Evolutionary conservation across 164 flowering plant genomes (phyloP), one percentile per base, ranked within the genome.

Genomic region (Stephania japonica): DNA sequence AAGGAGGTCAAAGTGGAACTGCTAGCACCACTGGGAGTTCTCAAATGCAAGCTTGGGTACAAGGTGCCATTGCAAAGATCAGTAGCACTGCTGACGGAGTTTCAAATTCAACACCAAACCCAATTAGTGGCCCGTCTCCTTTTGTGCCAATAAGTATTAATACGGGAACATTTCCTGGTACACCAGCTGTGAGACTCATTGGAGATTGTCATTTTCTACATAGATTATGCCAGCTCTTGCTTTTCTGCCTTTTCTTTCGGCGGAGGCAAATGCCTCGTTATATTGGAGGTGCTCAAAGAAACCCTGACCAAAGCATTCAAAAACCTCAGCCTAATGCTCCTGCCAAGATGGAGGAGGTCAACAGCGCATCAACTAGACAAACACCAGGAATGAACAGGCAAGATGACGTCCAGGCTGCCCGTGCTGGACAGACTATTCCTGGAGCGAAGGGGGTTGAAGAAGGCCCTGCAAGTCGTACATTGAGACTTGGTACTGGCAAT

Each of bases 131-230:
- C 13, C 93, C 94, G 42, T 75, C 99, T 21, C 78, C 94, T 50
- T 91, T 89, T 74, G 86, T 90, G 89, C 99, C 99, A 19, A 95
- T 95, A 61, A 93, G 97, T 76, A 93, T 96, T n/a, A 96, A 96
- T 70, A 91, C 98, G 8, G 99, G 99, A 82, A 96, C 99, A 44
- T 96, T 96, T 79, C 99, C 99, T 23, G 99, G 99, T 83, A 96
- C 98, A 62, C 99, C 99, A 73, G 99, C 99, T 71, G 99, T 96
- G 75, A 84, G 99, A 81, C 95, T 96, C 43, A 93, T 96, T 81
- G 99, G 99, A 63, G 99, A 96, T 76, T 91, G 97, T 80, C 98
- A 96, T 86, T 96, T 96, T 78, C 95, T 96, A 78, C 98, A 96
- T 73, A 82, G 98, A 67, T 81, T 96, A 70, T 96, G 98, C 82